A percentile compares a stretch with the other conserved stretches of the same genome.
These are phyloP conservation scores for Aspergillus intermedius DNA, from an alignment of 2,329 filamentous ascomycete genomes.

Conservation along the genomic window DNA sequence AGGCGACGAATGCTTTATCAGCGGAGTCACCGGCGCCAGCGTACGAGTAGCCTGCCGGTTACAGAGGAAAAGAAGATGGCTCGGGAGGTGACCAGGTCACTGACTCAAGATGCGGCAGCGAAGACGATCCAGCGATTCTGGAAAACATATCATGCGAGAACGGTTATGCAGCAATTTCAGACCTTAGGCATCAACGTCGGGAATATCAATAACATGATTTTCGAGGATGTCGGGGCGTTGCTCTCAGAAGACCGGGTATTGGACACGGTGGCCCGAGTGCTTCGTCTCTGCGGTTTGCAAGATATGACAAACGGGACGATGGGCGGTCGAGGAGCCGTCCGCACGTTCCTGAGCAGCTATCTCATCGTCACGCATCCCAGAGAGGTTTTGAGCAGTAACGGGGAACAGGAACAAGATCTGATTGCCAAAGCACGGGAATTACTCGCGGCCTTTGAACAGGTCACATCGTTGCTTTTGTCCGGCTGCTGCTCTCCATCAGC, in stretches of 20 bases:
- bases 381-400: conserved; percentile 55
- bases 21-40: conserved; percentile 43
- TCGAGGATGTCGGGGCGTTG: conserved; percentile 53
- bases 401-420: conserved; percentile 57
- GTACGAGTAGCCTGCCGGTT: conserved; percentile 46
- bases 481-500: conserved; percentile 32
- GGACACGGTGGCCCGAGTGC: conserved; percentile 47
- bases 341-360: conserved; percentile 59
- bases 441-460: conserved; percentile 50
- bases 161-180: conserved; percentile 46
- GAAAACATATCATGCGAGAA: conserved; percentile 45
- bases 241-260: conserved; percentile 52
- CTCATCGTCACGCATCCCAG: conserved; percentile 56
- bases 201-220: conserved; percentile 46
- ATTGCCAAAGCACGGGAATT: conserved; percentile 56
- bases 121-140: conserved; percentile 54
- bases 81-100: conserved; percentile 26
- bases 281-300: conserved; percentile 51
- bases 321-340: conserved; percentile 46
- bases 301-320: conserved; percentile 45
- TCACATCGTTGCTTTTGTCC: conserved; percentile 44
- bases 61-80: conserved; percentile 39
- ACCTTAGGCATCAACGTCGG: conserved; percentile 49
- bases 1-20: conserved; percentile 47
- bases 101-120: conserved; percentile 49